phyloP scores from a whole-genome alignment of 2,329 filamentous ascomycete species.

The Trichoderma sp. region DNA sequence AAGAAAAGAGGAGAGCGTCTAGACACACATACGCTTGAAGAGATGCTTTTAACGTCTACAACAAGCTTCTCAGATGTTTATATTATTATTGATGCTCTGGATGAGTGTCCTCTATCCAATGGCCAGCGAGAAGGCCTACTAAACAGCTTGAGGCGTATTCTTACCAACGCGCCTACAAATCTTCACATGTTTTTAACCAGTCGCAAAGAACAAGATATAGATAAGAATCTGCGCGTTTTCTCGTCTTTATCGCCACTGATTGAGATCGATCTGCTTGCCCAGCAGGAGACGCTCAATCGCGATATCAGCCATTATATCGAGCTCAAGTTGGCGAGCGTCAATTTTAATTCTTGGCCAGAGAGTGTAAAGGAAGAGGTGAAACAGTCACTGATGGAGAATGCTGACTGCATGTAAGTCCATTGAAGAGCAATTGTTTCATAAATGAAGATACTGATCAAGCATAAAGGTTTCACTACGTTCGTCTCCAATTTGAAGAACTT shows the following conservation, averaged over 20 bases:
- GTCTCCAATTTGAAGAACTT: background rate
- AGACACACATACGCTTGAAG: slow-evolving; percentile 1
- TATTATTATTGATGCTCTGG: slow-evolving; percentile 21
- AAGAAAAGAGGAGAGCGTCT: slow-evolving; percentile 3
- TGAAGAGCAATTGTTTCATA: fast-evolving
- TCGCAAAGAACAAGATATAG: slow-evolving; percentile 8
- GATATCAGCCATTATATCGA: slow-evolving; percentile 1
- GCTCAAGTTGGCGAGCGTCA: background rate
- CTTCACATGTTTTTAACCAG: slow-evolving; percentile 23
- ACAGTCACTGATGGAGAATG: background rate
- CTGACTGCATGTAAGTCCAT: slow-evolving; percentile 9
- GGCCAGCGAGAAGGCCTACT: background rate
- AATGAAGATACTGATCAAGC: background rate
- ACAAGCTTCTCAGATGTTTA: background rate
- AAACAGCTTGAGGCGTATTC: background rate
- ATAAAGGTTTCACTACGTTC: slow-evolving; percentile 13
- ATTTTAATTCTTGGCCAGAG: background rate
- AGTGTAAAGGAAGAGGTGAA: background rate
- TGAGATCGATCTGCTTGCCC: background rate
- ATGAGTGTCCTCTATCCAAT: slow-evolving; percentile 11
- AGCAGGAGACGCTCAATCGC: background rate
- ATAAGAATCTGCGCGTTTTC: background rate
- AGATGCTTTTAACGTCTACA: background rate
- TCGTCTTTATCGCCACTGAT: background rate
- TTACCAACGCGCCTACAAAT: background rate